phyloP scores from a whole-genome alignment of 2,329 filamentous ascomycete genomes.

The Botrytis medusae region DNA sequence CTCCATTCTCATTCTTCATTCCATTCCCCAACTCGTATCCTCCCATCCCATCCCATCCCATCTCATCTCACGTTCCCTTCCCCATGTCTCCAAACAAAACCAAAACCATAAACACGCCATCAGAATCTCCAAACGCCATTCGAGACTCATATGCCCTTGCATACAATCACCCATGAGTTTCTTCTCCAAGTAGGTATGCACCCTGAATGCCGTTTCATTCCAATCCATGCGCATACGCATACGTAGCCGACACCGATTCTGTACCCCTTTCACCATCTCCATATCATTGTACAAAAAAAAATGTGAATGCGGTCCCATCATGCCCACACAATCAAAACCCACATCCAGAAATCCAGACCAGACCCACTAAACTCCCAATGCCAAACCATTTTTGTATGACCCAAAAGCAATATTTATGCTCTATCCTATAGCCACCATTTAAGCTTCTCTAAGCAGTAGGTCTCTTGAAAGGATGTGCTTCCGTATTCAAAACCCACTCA shows the following conservation, averaged over 20 bases:
- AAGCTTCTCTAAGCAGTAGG: conserved; percentile 22
- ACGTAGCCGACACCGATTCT: neutral
- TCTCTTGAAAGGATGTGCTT: conserved; percentile 42
- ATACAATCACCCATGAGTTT: neutral
- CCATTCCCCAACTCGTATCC: no score
- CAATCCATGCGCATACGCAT: neutral
- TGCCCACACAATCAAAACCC: neutral
- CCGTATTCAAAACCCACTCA: conserved; percentile 59
- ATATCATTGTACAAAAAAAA: neutral
- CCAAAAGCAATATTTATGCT: neutral
- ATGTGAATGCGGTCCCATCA: neutral
- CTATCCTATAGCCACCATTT: neutral
- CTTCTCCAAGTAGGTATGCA: neutral
- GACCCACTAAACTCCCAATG: neutral
- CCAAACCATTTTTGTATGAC: conserved; percentile 6
- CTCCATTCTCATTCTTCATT: neutral
- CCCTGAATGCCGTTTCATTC: neutral
- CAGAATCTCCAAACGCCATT: neutral
- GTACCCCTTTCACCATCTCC: neutral
- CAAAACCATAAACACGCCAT: neutral
- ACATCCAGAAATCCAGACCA: neutral
- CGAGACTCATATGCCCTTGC: neutral
- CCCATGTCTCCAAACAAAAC: neutral
- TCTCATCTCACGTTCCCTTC: neutral
- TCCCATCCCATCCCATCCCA: no score